These are phyloP conservation scores for Nigrospora oryzae DNA, from an alignment of 2,329 filamentous ascomycete species.

Conservation along the genomic window DNA sequence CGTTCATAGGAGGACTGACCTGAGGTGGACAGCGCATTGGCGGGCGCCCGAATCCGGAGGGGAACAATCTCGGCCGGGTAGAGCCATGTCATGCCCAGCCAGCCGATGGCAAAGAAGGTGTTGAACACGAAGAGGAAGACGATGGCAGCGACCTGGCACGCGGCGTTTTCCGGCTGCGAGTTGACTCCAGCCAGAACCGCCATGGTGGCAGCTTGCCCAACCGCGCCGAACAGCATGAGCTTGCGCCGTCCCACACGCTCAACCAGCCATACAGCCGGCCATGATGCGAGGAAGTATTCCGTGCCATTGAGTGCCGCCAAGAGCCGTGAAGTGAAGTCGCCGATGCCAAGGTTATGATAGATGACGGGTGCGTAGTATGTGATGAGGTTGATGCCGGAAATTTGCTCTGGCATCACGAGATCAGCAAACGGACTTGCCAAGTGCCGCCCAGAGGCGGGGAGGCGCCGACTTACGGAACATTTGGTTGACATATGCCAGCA, in stretches of 20 bases:
- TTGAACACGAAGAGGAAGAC: conserved; percentile 43
- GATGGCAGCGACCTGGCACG: conserved; percentile 20
- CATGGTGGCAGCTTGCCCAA: conserved; percentile 58
- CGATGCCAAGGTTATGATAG: conserved; percentile 40
- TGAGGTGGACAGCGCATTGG: conserved; percentile 41
- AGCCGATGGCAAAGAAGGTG: conserved; percentile 42
- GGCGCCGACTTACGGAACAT: conserved; percentile 31
- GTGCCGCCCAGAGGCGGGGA: conserved; percentile 5
- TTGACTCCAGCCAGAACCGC: conserved; percentile 44
- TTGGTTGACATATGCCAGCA: conserved; percentile 48
- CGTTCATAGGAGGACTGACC: conserved; percentile 14
- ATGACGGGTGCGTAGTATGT: conserved; percentile 40
- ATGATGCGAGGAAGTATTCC: conserved; percentile 46
- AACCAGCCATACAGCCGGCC: conserved; percentile 52
- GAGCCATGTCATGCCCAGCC: conserved; percentile 49
- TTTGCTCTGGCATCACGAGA: conserved; percentile 34
- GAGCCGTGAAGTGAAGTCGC: conserved; percentile 46
- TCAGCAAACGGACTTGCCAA: conserved; percentile 22
- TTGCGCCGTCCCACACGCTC: conserved; percentile 59
- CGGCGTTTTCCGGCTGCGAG: conserved; percentile 14
- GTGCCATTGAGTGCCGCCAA: conserved; percentile 42
- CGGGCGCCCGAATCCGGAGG: conserved; percentile 42
- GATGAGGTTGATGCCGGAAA: conserved; percentile 31
- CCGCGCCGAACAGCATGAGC: conserved; percentile 63
- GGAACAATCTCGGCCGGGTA: conserved; percentile 50